Base-by-base conservation (phyloP, 257 asterid species). In the Ophiorrhiza pumila region DNA sequence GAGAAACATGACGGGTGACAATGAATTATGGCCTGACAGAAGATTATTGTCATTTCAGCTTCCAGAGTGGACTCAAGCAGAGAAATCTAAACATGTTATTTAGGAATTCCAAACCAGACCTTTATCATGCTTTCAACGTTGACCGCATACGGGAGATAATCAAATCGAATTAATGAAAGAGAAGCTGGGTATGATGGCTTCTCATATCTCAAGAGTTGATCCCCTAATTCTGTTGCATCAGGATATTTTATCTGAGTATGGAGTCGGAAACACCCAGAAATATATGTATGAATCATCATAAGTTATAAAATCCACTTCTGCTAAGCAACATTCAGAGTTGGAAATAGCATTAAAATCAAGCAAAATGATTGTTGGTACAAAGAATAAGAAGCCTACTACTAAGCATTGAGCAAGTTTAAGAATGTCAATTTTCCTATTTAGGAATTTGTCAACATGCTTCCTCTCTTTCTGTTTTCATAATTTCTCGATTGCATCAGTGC, bases 231-330 rank as follows among this genome's bases (percentile, higher is more conserved):
- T 15, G 95, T 90, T 69, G 79, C 74, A 77, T 85, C 87, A 27
- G 95, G 96, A 53, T 45, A 79, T 74, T 77, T 85, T 74, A 88
- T 84, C 81, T 88, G 93, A 57, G 88, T 91, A 18, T 47, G n/a
- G 88, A 29, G 35, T 75, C 95, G 86, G 90, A 80, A 72, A 78
- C 65, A 25, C n/a, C 17, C 32, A 70, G 46, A 73, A 45, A n/a
- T n/a, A n/a, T n/a, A n/a, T n/a, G n/a, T n/a, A n/a, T n/a, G n/a
- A n/a, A n/a, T n/a, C n/a, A n/a, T n/a, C n/a, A n/a, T n/a, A n/a
- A n/a, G n/a, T 20, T 18, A 50, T 20, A 50, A 50, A 20, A 1
- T 18, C 23, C 25, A 50, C 56, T 50, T 8, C 13, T n/a, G 20
- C 37, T 20, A 62, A 37, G 17, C 68, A 62, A 35, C 12, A 12